Base-by-base conservation (phyloP, 495 filamentous ascomycete genomes). In the Podospora bellae-mahoneyi region DNA sequence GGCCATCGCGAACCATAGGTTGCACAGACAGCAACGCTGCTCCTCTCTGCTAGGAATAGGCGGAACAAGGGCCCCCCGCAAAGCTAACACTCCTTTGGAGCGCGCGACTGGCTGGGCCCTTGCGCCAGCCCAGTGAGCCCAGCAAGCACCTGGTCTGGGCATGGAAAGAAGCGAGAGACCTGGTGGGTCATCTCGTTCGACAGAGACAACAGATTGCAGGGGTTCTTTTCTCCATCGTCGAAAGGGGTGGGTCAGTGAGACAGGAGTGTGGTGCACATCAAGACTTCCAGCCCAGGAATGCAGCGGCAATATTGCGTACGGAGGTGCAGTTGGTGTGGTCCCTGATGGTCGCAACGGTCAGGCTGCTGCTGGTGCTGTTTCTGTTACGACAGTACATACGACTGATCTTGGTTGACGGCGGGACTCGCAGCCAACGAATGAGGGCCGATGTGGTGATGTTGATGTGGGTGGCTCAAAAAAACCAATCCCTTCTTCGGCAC, bases 81-180 rank as follows among this genome's bases (percentile, higher is more conserved):
- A 55, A 19, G 32, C 64, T 64, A 56, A 19, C 26, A 62, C 56
- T 32, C 56, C 7, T 48, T 58, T 19, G n/a, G 4, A 19, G 20
- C 18, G 48, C 63, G 23, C 63, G 48, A 55, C 39, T 53, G 39
- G 58, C 66, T 58, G 62, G 34, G 60, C 64, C 57, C 34, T 53
- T 6, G 64, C 53, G 60, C 60, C 32, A 48, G 15, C 13, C 39
- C 39, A 13, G 68, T 62, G 19, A 48, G 15, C 39, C 39, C 39
- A 13, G 68, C 66, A 39, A 66, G 6, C 60, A 64, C 55, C 59
- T 66, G 64, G 68, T 34, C 64, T 66, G 64, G 68, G 59, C 60
- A 58, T 57, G 62, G 57, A 60, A 60, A 53, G 27, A 64, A 66
- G 64, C 64, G 64, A 66, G 53, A 60, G 64, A 59, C 58, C 68